These are phyloP conservation scores for Dittrichia graveolens DNA, from an alignment of 129 eudicot genomes.

Conservation along the genomic window DNA sequence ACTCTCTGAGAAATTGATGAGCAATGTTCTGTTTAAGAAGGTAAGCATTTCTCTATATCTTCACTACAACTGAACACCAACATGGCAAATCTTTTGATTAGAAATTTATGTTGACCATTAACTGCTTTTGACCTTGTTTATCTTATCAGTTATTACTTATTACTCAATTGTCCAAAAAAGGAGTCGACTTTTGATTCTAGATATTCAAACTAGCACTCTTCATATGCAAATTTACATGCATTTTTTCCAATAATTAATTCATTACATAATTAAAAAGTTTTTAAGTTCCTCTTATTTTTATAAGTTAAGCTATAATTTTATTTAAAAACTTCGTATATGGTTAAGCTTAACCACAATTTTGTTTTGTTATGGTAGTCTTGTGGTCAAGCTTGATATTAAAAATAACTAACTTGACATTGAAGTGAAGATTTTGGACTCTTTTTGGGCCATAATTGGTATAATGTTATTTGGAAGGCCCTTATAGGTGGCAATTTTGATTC, in stretches of 20 bases:
- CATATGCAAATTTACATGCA: background rate
- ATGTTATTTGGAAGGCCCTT: background rate
- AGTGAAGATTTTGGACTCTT: background rate
- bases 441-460: background rate
- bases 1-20: constrained; percentile 98
- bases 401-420: constrained; percentile 1
- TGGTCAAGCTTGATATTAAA: constrained; percentile 8
- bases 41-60: constrained; percentile 37
- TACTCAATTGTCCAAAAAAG: background rate
- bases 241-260: background rate
- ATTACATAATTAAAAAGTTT: background rate
- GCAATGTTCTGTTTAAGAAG: constrained; percentile 93
- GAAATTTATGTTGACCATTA: background rate
- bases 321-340: background rate
- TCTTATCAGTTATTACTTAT: background rate
- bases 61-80: background rate
- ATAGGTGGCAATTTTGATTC: background rate
- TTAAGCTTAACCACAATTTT: background rate
- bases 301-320: background rate
- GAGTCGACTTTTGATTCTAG: background rate
- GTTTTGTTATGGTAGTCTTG: background rate
- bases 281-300: background rate
- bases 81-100: constrained; percentile 1
- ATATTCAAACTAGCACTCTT: constrained; percentile 15
- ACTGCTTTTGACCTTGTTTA: background rate